Evolutionary conservation across 257 asterid species (phyloP).

Genomic region (Solanum neorickii): DNA sequence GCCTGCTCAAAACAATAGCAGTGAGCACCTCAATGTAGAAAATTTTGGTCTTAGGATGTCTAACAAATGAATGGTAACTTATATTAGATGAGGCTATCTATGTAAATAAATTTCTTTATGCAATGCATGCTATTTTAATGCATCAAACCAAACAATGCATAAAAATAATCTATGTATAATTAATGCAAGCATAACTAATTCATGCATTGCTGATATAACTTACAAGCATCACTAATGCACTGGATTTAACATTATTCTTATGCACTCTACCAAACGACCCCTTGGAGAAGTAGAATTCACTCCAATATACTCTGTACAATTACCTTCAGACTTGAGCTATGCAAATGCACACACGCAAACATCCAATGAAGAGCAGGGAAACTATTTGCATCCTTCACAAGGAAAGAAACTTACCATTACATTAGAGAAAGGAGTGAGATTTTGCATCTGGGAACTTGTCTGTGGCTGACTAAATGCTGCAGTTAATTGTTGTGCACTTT

Average conservation of each 20-base stretch:
- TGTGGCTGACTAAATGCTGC: conserved; percentile 37
- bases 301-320: neutral
- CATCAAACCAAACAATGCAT: neutral
- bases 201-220: neutral
- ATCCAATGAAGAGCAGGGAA: neutral
- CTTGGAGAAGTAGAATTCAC: neutral
- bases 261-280: neutral
- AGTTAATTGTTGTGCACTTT: conserved; percentile 39
- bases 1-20: conserved; percentile 25
- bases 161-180: neutral
- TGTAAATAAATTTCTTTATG: neutral
- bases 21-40: neutral
- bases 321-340: neutral
- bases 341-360: neutral
- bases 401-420: conserved; percentile 36
- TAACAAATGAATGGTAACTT: neutral
- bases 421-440: conserved; percentile 42
- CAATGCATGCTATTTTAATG: neutral
- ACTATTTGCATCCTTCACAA: neutral
- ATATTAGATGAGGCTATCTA: neutral
- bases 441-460: conserved; percentile 49
- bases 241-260: neutral
- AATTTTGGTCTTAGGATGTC: neutral
- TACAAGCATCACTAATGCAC: neutral
- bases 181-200: neutral